Evolutionary conservation across 805 yeast genomes (phyloP).

Genomic region (Brettanomyces sp.): DNA sequence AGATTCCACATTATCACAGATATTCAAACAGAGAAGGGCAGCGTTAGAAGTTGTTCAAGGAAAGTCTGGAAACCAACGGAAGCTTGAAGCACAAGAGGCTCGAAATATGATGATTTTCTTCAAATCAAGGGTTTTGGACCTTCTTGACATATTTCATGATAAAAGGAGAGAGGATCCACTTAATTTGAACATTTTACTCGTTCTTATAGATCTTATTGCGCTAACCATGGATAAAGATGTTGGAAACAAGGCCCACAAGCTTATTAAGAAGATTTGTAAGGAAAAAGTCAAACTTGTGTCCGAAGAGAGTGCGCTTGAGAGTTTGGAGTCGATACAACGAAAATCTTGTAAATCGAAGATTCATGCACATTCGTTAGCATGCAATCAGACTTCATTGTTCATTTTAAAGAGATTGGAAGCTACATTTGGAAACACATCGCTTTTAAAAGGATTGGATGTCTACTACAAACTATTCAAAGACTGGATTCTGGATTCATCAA

Average conservation of each 20-base stretch:
- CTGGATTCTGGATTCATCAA: slow-evolving; percentile 47
- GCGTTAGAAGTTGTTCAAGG: slow-evolving; percentile 41
- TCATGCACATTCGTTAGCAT: slow-evolving; percentile 45
- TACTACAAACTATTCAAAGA: slow-evolving; percentile 46
- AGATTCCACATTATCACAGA: slow-evolving; percentile 73
- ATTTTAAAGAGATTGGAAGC: slow-evolving; percentile 46
- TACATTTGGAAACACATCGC: slow-evolving; percentile 18
- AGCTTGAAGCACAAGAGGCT: slow-evolving; percentile 68
- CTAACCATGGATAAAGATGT: slow-evolving; percentile 61
- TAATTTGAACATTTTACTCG: slow-evolving; percentile 37
- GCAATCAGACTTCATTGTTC: slow-evolving; percentile 58
- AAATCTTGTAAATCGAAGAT: slow-evolving; percentile 34
- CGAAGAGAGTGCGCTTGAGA: slow-evolving; percentile 11
- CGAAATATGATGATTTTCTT: slow-evolving; percentile 69
- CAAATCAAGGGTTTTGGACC: slow-evolving; percentile 69
- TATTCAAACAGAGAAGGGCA: slow-evolving; percentile 74
- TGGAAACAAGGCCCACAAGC: slow-evolving; percentile 67
- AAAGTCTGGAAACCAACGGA: slow-evolving; percentile 54
- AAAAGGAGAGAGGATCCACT: slow-evolving; percentile 32
- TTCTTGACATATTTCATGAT: slow-evolving; percentile 56
- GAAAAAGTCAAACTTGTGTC: slow-evolving; percentile 22
- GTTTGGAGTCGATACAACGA: slow-evolving; percentile 34
- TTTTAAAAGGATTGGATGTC: slow-evolving; percentile 41
- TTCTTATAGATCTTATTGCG: slow-evolving; percentile 51
- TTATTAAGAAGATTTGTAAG: slow-evolving; percentile 57